Evolutionary conservation across 2,329 filamentous ascomycete genomes (phyloP), one percentile per base, ranked within the genome.

Genomic region (Cadophora sp.): DNA sequence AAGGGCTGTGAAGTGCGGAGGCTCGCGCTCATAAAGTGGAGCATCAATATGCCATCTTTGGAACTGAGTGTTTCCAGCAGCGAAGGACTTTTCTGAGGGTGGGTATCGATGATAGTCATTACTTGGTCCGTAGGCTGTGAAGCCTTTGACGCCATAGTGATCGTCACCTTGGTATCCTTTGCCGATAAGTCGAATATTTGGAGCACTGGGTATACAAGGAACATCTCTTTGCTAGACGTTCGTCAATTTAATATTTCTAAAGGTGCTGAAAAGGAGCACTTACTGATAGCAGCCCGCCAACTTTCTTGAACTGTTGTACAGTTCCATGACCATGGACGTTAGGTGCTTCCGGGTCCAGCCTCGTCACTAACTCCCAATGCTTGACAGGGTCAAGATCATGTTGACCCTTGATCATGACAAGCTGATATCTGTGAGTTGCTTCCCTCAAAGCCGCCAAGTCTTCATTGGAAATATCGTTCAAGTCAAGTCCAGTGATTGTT

Each of bases 41-140:
- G 80, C 82, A 66, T 84, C 81, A n/a, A 83, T 81, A 66, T 83
- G 82, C 82, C 82, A 83, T 30, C 80, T 75, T 56, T 83, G 81
- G 66, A 83, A 83, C 20, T 81, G 80, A 0, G 80, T 82, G 51
- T 81, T 76, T 11, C 82, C 81, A 5, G 73, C 69, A 1, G 76
- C 70, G 65, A 82, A 82, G 4, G 81, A 78, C 1, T 75, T 74
- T 6, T 72, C 64, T 0, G 74, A 64, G 13, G 80, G 76, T 14
- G 74, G 70, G 5, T 76, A 72, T 7, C 73, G 72, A 59, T 83
- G 80, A 70, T 76, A 82, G 53, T 78, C 76, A 68, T 82, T 70
- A 41, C 68, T 70, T 5, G 79, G 20, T 73, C 75, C 18, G 78
- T 72, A 3, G 69, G 77, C 72, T 64, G 73, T 80, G 48, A 75